Conservation (phyloP, 2,329 filamentous ascomycete species). For the Onygena corvina region DNA sequence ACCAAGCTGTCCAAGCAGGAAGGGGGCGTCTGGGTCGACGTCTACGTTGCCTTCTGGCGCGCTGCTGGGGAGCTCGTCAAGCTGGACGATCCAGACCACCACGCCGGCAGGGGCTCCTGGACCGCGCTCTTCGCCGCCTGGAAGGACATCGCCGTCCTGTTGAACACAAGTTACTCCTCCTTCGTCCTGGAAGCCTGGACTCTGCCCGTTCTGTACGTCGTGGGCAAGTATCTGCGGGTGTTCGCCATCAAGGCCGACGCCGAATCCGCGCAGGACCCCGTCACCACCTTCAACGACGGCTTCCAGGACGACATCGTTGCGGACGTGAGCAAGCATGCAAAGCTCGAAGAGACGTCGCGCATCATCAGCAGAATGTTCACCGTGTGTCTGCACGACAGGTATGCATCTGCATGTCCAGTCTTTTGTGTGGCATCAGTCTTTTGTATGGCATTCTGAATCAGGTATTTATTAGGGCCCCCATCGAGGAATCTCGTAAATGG, state of each 20-base stretch:
- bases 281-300: conserved; percentile 36
- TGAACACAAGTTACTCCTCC: conserved; percentile 71
- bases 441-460: conserved; percentile 12
- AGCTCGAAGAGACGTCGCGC: conserved; percentile 79
- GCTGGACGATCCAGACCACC: conserved; percentile 43
- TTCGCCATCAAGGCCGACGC: conserved; percentile 88
- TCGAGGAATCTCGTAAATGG: conserved; percentile 93
- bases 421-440: neutral
- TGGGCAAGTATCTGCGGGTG: conserved; percentile 71
- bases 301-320: conserved; percentile 75
- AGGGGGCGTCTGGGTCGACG: conserved; percentile 69
- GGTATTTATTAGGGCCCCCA: conserved; percentile 49
- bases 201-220: conserved; percentile 76
- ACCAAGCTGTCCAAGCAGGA: conserved; percentile 53
- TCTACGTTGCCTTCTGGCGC: conserved; percentile 76
- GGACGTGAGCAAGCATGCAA: conserved; percentile 65
- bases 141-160: conserved; percentile 66
- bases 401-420: conserved; percentile 24
- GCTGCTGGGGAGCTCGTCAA: conserved; percentile 61
- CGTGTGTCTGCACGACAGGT: conserved; percentile 81
- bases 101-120: conserved; percentile 43
- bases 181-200: conserved; percentile 77
- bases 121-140: conserved; percentile 74
- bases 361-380: conserved; percentile 88
- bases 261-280: conserved; percentile 42